Evolutionary conservation across 768 basidiomycete species (phyloP), one percentile per base, ranked within the genome.

Genomic region (Cystofilobasidium capitatum): DNA sequence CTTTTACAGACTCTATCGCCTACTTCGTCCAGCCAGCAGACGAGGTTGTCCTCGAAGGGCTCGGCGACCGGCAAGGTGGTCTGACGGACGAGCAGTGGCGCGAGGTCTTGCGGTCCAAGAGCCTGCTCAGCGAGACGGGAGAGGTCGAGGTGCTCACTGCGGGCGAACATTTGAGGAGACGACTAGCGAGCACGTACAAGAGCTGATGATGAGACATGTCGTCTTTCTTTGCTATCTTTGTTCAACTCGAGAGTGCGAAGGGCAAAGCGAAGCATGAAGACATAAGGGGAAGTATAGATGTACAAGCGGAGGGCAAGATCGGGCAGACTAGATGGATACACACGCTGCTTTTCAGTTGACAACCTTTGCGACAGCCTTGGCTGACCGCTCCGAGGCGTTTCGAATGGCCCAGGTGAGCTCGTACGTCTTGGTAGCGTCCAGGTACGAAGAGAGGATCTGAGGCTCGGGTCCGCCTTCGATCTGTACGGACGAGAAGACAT

Each of bases 401-500:
- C 63, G 63, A 29, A 64, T 64, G 36, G 63, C 63, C 71, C 70
- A 72, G 33, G 70, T 72, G 63, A 75, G 70, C 26, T 72, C 75
- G 61, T 75, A 76, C 2, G 74, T 71, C 68, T 74, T 35, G 16
- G 51, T 76, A 77, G 71, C 71, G 86, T 91, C 92, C 77, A 90
- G 89, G 78, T 87, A 94, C 14, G 84, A 83, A 73, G 85, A 87
- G 64, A 96, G 81, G 74, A 94, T 91, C 24, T 86, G 82, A 7
- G 83, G 84, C 60, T 90, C 88, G 3, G 88, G 84, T 70, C 90
- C 87, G 75, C 88, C 87, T 77, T 91, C 89, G 63, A 92, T 85
- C 51, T 55, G 51, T 13, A 14, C 8, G n/a, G 49, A 51, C 4
- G 49, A 5, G 49, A 51, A 24, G 49, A 51, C 13, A 6, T 47